Evolutionary conservation across 345 rosid species (phyloP).

Genomic region (Moricandia arvensis): DNA sequence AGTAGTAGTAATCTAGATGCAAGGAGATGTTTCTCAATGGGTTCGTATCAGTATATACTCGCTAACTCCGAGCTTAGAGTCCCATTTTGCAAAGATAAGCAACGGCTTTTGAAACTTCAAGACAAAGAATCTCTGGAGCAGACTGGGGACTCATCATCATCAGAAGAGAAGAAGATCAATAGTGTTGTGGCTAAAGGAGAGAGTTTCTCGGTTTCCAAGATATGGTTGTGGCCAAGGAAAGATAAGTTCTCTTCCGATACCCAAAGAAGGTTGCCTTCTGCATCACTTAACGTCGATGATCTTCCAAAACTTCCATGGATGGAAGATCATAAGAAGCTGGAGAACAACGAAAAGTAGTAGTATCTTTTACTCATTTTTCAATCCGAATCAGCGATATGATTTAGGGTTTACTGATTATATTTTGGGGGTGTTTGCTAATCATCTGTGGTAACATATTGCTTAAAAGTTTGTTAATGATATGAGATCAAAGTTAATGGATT

Average conservation of each 20-base stretch:
- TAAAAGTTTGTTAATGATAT: slow-evolving; percentile 22
- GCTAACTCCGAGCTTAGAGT: slow-evolving; percentile 65
- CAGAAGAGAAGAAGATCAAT: slow-evolving; percentile 58
- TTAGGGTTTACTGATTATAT: slow-evolving; percentile 22
- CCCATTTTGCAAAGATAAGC: slow-evolving; percentile 39
- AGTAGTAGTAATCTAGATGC: slow-evolving; percentile 83
- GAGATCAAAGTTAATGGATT: slow-evolving; percentile 28
- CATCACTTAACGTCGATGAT: slow-evolving; percentile 50
- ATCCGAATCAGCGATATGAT: background rate
- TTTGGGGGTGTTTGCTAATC: slow-evolving; percentile 7
- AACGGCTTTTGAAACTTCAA: slow-evolving; percentile 10
- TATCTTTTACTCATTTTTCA: slow-evolving; percentile 7
- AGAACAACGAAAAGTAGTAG: slow-evolving; percentile 36
- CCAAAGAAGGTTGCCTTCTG: slow-evolving; percentile 51
- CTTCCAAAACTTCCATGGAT: slow-evolving; percentile 73
- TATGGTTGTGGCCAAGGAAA: slow-evolving; percentile 88
- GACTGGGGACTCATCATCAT: slow-evolving; percentile 39
- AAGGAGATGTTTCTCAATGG: slow-evolving; percentile 85
- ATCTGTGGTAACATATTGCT: slow-evolving; percentile 37
- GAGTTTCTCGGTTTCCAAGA: slow-evolving; percentile 81
- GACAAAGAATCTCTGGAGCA: slow-evolving; percentile 30
- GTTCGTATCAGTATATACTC: slow-evolving; percentile 78
- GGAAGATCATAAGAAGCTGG: slow-evolving; percentile 46
- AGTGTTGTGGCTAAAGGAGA: slow-evolving; percentile 68
- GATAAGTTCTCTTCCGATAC: slow-evolving; percentile 54